Evolutionary conservation across 1,284 basidiomycete species (phyloP).

Genomic region (Sporisorium sorghi): DNA sequence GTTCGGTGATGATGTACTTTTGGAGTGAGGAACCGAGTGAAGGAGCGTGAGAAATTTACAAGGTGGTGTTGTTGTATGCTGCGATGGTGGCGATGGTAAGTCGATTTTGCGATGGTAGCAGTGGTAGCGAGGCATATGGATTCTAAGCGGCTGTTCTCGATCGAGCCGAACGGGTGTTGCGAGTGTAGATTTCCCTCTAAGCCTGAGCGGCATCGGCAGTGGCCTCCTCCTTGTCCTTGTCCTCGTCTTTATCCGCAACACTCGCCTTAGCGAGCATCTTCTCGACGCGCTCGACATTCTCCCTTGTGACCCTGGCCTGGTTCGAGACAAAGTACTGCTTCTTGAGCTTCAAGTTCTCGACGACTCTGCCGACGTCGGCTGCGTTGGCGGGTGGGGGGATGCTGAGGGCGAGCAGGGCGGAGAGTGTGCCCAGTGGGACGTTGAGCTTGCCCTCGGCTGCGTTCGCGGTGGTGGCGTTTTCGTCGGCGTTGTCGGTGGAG

Average conservation of each 20-base stretch:
- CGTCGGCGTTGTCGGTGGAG: constrained; percentile 15
- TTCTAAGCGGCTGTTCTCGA: too few species aligned
- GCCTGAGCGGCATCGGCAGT: constrained; percentile 9
- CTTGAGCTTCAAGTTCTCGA: constrained; percentile 92
- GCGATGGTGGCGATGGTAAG: too few species aligned
- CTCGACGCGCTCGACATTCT: constrained; percentile 66
- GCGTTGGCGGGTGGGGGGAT: constrained; percentile 87
- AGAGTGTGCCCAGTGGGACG: constrained; percentile 85
- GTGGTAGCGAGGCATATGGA: too few species aligned
- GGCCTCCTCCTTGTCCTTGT: constrained; percentile 14
- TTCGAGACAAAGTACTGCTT: constrained; percentile 89
- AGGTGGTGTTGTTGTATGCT: too few species aligned
- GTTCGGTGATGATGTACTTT: too few species aligned
- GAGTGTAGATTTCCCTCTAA: too few species aligned
- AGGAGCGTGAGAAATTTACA: too few species aligned
- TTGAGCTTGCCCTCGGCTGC: constrained; percentile 74
- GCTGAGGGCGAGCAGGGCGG: constrained; percentile 86
- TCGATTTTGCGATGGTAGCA: too few species aligned
- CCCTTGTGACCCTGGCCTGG: constrained; percentile 72
- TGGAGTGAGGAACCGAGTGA: too few species aligned
- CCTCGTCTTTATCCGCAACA: constrained; percentile 25
- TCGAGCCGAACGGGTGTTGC: too few species aligned
- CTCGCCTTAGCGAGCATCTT: constrained; percentile 55
- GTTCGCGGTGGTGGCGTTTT: constrained; percentile 43
- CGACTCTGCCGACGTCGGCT: constrained; percentile 82